A percentile compares a stretch with the other conserved stretches of the same genome.
phyloP scores from a whole-genome alignment of 176 grass and related monocot species.

The Leersia perrieri region DNA sequence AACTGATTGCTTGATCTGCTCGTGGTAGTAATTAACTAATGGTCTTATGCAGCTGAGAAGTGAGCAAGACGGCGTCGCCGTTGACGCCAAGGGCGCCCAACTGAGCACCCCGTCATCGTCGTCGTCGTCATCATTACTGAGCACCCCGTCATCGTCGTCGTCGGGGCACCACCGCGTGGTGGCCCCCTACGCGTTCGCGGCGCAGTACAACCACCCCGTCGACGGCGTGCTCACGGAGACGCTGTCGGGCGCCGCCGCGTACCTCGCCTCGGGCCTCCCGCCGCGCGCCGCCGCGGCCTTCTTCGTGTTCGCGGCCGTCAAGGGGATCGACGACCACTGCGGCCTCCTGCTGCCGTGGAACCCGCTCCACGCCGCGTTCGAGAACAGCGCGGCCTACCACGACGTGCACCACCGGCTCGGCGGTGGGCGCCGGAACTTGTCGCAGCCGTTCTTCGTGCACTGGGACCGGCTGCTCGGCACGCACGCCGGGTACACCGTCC shows the following conservation, averaged over 20 bases:
- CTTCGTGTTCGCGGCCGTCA: constrained; percentile 58
- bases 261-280: constrained; percentile 41
- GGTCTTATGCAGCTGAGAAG: constrained; percentile 20
- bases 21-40: too few species aligned
- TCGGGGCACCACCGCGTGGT: constrained; percentile 70
- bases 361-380: constrained; percentile 46
- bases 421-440: constrained; percentile 49
- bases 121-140: too few species aligned
- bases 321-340: constrained; percentile 71
- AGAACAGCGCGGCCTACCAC: constrained; percentile 56
- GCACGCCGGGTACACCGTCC: constrained; percentile 17
- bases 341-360: constrained; percentile 54
- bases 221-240: constrained; percentile 63
- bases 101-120: not conserved
- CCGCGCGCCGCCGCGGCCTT: constrained; percentile 10
- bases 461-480: constrained; percentile 58
- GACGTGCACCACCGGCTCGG: constrained; percentile 64
- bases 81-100: not conserved
- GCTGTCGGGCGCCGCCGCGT: constrained; percentile 41
- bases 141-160: not conserved
- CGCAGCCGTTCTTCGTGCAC: constrained; percentile 56
- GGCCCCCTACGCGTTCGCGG: constrained; percentile 62
- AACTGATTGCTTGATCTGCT: not conserved
- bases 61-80: not conserved
- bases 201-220: constrained; percentile 65